Evolutionary conservation across 768 basidiomycete genomes (phyloP).

Genomic region (Kwoniella sp.): DNA sequence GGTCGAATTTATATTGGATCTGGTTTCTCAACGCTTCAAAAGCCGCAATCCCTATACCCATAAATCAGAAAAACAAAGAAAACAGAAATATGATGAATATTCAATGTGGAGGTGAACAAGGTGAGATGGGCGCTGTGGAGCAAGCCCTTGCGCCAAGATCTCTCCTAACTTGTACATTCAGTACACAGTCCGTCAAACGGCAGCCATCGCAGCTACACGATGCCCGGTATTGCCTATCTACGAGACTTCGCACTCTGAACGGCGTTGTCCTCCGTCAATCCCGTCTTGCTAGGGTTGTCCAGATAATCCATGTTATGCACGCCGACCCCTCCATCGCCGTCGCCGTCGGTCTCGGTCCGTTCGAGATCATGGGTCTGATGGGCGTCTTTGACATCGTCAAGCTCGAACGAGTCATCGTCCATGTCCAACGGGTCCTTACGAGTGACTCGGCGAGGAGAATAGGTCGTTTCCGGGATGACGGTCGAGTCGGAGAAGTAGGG

Average conservation of each 20-base stretch:
- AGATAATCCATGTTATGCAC: conserved; percentile 16
- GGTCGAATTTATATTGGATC: no score
- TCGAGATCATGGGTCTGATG: not conserved
- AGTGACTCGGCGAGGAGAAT: conserved; percentile 1
- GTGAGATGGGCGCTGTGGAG: no score
- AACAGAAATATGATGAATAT: no score
- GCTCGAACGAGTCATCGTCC: conserved; percentile 12
- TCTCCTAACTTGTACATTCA: no score
- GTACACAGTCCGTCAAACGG: not conserved
- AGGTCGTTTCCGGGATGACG: not conserved
- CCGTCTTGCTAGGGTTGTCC: conserved; percentile 11
- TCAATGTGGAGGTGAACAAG: no score
- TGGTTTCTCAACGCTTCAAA: no score
- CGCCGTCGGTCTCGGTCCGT: not conserved
- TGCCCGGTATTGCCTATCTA: not conserved
- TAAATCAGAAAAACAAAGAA: no score
- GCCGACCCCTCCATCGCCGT: not conserved
- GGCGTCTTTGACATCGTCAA: not conserved
- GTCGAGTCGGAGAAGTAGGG: not conserved
- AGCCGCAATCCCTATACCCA: no score
- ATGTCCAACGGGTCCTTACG: conserved; percentile 14
- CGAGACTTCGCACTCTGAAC: not conserved
- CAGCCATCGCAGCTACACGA: no score
- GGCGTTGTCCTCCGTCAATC: conserved; percentile 3
- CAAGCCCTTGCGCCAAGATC: no score